Evolutionary conservation across 176 grass and related monocot species (phyloP).

Genomic region (Carex parvula): DNA sequence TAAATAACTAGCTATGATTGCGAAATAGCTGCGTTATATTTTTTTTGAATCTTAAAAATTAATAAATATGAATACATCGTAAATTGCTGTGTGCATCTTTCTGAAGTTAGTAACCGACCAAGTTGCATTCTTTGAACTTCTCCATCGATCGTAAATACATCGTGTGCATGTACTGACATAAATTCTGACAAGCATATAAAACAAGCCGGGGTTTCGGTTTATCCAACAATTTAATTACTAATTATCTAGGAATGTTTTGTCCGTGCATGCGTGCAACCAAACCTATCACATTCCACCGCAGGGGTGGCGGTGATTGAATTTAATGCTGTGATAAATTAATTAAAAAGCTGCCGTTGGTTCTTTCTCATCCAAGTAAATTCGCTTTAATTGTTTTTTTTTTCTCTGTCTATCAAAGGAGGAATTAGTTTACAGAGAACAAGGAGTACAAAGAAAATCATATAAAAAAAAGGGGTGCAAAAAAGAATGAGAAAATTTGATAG

Average conservation of each 20-base stretch:
- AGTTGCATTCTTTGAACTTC: not conserved
- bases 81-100: too few relatives aligned
- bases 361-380: not conserved
- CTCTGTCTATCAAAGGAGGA: too few relatives aligned
- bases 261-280: not conserved
- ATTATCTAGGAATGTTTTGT: not conserved
- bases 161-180: not conserved
- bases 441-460: too few relatives aligned
- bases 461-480: too few relatives aligned
- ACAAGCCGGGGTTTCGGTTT: not conserved
- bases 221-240: not conserved
- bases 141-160: not conserved
- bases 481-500: too few relatives aligned
- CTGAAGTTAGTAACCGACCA: too few relatives aligned
- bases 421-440: too few relatives aligned
- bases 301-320: not conserved
- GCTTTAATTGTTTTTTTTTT: too few relatives aligned
- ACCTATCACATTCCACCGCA: not conserved
- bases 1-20: too few relatives aligned
- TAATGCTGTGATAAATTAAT: conserved; percentile 12
- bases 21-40: too few relatives aligned
- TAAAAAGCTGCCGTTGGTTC: not conserved
- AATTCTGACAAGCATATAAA: not conserved
- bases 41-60: too few relatives aligned
- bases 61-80: too few relatives aligned